A percentile compares a stretch with the other conserved stretches of the same genome.
These are phyloP conservation scores for Phytomonas francai DNA, from an alignment of 208 protist genomes.

Conservation along the genomic window DNA sequence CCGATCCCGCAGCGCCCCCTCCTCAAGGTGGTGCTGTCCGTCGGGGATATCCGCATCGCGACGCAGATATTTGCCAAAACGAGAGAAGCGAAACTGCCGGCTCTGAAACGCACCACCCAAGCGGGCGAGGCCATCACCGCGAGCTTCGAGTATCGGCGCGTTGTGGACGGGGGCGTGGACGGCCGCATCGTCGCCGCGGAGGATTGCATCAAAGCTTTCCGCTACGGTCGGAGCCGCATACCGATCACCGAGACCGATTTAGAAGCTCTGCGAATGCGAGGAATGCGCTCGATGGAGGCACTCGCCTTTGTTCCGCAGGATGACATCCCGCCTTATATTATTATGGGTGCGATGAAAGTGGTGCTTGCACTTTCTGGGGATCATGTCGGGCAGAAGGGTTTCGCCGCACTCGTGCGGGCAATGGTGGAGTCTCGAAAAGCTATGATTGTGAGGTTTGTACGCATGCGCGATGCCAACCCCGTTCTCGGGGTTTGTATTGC, in stretches of 20 bases:
- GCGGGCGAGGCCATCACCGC: constrained; percentile 34
- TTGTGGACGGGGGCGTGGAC: constrained; percentile 7
- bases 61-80: constrained; percentile 69
- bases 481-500: constrained; percentile 57
- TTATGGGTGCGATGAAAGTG: constrained; percentile 58
- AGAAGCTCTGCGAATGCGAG: constrained; percentile 44
- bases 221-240: constrained; percentile 76
- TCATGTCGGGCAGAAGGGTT: constrained; percentile 35
- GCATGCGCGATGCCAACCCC: constrained; percentile 31
- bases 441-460: constrained; percentile 80
- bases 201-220: constrained; percentile 49
- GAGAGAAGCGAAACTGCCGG: constrained; percentile 39
- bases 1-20: constrained; percentile 37
- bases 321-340: constrained; percentile 53
- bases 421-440: constrained; percentile 36
- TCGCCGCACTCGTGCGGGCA: constrained; percentile 66
- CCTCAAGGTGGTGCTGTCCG: constrained; percentile 33
- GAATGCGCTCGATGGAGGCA: constrained; percentile 43
- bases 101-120: constrained; percentile 38
- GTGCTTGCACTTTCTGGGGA: constrained; percentile 68
- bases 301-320: constrained; percentile 65
- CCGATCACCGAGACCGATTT: constrained; percentile 71
- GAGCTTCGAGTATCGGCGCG: constrained; percentile 14
- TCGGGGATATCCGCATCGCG: constrained; percentile 64
- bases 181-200: constrained; percentile 6